Evolutionary conservation across 2,329 filamentous ascomycete genomes (phyloP), one percentile per base, ranked within the genome.

Genomic region (Ascomycota sp.): DNA sequence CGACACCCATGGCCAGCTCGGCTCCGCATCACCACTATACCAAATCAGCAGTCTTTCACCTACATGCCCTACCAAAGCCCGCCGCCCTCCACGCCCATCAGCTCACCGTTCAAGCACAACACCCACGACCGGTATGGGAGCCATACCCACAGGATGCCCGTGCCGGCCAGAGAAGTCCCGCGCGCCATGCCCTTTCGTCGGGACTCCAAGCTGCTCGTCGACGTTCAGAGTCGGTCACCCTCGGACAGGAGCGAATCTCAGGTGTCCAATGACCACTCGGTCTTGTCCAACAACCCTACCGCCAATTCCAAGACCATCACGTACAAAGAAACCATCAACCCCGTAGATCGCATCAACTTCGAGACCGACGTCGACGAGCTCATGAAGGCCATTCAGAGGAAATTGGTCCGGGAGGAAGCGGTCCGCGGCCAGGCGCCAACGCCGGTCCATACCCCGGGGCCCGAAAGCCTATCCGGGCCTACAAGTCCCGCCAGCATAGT

Each of bases 301-400:
- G 36, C 42, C n/a, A 40, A 39, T 38, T 44, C 54, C 21, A 59
- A 57, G 44, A 54, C 48, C 8, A 55, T 59, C 33, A 51, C 48
- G 4, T 49, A 51, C 38, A 66, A 61, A 47, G 55, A 55, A 38
- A 52, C 57, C 8, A 53, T 60, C 20, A 48, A 57, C 34, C 52
- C 58, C 34, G 50, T 56, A 1, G 50, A 61, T 17, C 57, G 66
- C n/a, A 55, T 69, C 24, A 63, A 67, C 35, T 86, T 85, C 47
- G 65, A 69, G n/a, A 93, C 83, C 0, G 70, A 81, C 34, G 73
- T 94, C 23, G 85, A 94, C 47, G 74, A 72, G 25, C 56, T 95
- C 25, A 92, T 94, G 82, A 82, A 76, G 51, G 70, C 76, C 1
- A 86, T 94, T 27, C 83, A 93, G 48, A 58, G 68, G 27, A 78